Conservation (phyloP, 352 stramenopile genomes). For the Pythium myriotylum region DNA sequence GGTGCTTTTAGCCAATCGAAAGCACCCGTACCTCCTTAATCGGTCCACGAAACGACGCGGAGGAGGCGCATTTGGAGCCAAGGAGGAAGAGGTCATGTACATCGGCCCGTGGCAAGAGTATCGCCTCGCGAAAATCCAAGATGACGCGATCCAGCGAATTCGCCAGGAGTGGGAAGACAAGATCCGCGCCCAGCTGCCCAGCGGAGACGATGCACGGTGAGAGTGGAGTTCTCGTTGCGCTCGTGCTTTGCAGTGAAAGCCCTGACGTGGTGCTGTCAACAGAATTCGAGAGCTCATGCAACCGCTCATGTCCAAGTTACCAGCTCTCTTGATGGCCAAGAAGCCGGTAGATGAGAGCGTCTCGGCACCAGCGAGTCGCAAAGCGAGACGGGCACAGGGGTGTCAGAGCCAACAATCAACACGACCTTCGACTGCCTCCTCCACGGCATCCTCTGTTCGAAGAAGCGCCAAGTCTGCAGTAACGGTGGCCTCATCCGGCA, state of each 20-base stretch:
- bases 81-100: conserved; percentile 50
- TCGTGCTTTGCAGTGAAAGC: too few species aligned
- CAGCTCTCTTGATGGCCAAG: conserved; percentile 58
- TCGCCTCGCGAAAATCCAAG: conserved; percentile 82
- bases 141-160: conserved; percentile 71
- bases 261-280: background rate
- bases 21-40: background rate
- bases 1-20: background rate
- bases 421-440: conserved; percentile 21
- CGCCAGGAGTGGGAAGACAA: conserved; percentile 67
- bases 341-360: conserved; percentile 27
- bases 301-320: conserved; percentile 70
- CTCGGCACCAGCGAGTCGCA: conserved; percentile 9
- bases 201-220: conserved; percentile 49
- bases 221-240: too few species aligned
- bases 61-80: background rate
- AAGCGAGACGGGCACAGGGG: conserved; percentile 9
- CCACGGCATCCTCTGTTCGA: conserved; percentile 12
- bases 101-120: conserved; percentile 88
- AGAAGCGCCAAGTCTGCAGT: background rate
- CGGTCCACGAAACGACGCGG: conserved; percentile 16
- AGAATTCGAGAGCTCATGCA: conserved; percentile 83
- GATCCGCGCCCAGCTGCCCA: conserved; percentile 49
- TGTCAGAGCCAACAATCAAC: conserved; percentile 16
- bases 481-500: background rate